Base-by-base conservation (phyloP, 495 filamentous ascomycete species). In the Massariosphaeria phaeospora region DNA sequence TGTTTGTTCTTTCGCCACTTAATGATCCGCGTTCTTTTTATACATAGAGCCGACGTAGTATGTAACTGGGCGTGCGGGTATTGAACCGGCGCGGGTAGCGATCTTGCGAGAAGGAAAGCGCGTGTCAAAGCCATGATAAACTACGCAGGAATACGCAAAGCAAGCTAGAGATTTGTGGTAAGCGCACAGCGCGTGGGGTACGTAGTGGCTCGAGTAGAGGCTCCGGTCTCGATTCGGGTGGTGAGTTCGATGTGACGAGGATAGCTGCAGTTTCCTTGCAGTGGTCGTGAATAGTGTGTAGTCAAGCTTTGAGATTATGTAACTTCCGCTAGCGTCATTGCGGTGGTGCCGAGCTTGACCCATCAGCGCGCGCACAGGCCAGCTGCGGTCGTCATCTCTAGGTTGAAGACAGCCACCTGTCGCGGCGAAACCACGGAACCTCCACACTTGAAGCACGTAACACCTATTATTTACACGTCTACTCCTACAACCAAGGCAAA, bases 371-470 rank as follows among this genome's bases (percentile, higher is more conserved):
- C 38, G 49, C 47, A 59, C 49, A 25, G 35, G 30, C 44, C 55
- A 59, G 27, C 13, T 30, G 10, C 13, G 55, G 35, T 40, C 60
- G 51, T 63, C 60, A 59, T 63, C 59, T 20, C 56, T 49, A 27
- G 48, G 12, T 26, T 29, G 31, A 53, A 50, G 48, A 17, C 43
- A 49, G 27, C 56, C 48, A 54, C 39, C 48, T 52, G 49, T 59
- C 55, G 13, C 36, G 47, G 23, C 38, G 36, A 48, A 25, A 33
- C 52, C 8, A 41, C 44, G 27, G 10, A 21, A 63, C n/a, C n/a
- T n/a, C n/a, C n/a, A n/a, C n/a, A n/a, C n/a, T n/a, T n/a, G n/a
- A n/a, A n/a, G n/a, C 13, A 27, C 26, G 20, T 30, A 23, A 23
- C 20, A 12, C 6, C 1, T 10, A 36, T 29, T 42, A 34, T 7